Percentiles rank a stretch among this genome's conserved stretches.
Conservation (phyloP, 768 basidiomycete genomes). For the Boletus pseudopeckii region DNA sequence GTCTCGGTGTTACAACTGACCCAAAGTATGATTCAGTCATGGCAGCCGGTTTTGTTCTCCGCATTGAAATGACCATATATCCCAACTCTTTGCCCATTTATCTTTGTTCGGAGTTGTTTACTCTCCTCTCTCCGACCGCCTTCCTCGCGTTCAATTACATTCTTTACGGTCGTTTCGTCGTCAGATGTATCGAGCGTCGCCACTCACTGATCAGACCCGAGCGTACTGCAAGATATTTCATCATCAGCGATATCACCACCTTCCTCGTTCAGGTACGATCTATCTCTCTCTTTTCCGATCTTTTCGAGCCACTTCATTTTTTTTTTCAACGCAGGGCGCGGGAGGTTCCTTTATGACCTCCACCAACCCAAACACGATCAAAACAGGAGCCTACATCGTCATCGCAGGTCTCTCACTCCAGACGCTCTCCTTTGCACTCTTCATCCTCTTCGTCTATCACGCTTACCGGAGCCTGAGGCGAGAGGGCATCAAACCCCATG, state of each 20-base stretch:
- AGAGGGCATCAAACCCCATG: not conserved
- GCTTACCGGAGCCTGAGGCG: slow-evolving; percentile 15
- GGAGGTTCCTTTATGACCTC: slow-evolving; percentile 22
- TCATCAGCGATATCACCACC: slow-evolving; percentile 28
- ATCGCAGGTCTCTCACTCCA: slow-evolving; percentile 27
- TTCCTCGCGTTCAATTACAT: slow-evolving; percentile 36
- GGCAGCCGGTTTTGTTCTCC: slow-evolving; percentile 19
- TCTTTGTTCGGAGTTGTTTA: slow-evolving; percentile 21
- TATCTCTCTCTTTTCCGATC: not conserved
- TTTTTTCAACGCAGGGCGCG: slow-evolving; percentile 8
- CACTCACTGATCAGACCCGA: slow-evolving; percentile 27
- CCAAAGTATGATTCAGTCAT: slow-evolving; percentile 10
- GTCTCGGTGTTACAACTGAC: slow-evolving; percentile 1
- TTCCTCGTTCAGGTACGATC: slow-evolving; percentile 27
- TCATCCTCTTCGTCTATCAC: slow-evolving; percentile 11
- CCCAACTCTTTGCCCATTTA: slow-evolving; percentile 19
- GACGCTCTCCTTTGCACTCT: slow-evolving; percentile 24
- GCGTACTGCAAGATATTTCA: slow-evolving; percentile 22
- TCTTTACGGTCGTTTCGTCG: slow-evolving; percentile 28
- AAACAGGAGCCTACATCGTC: slow-evolving; percentile 19
- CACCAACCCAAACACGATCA: not conserved
- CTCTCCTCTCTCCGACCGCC: slow-evolving; percentile 25
- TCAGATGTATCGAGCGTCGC: slow-evolving; percentile 13
- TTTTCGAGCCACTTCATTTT: not conserved
- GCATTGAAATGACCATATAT: slow-evolving; percentile 16